These are phyloP conservation scores for Carnegiea gigantea DNA, from an alignment of 179 eudicot genomes.

Conservation along the genomic window DNA sequence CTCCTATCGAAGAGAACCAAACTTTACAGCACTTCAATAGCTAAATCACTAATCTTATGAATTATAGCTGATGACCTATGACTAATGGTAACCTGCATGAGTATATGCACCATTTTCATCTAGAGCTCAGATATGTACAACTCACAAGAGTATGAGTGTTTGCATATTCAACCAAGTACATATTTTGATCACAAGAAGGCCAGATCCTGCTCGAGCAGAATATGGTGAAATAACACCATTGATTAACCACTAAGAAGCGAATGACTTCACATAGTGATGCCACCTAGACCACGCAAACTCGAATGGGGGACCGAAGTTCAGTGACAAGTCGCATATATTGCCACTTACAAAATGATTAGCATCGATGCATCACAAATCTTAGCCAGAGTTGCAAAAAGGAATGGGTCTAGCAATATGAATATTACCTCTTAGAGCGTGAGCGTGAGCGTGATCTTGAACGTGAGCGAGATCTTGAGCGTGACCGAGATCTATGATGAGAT, in stretches of 20 bases:
- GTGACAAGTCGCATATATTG: too few relatives aligned
- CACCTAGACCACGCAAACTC: too few relatives aligned
- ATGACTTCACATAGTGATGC: neutral
- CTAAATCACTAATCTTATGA: too few relatives aligned
- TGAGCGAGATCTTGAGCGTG: constrained; percentile 69
- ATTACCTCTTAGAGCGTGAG: constrained; percentile 62
- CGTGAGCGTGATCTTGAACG: constrained; percentile 84
- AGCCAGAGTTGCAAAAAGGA: neutral
- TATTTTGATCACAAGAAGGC: neutral
- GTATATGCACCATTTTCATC: neutral
- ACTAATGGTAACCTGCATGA: too few relatives aligned
- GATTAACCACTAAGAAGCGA: neutral
- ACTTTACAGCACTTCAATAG: too few relatives aligned
- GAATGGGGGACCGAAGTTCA: too few relatives aligned
- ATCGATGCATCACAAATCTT: neutral
- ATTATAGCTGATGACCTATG: too few relatives aligned
- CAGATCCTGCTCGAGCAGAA: neutral
- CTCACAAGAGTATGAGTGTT: neutral
- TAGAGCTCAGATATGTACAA: neutral
- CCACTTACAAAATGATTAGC: neutral
- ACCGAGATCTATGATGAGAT: constrained; percentile 75
- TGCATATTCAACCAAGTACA: neutral
- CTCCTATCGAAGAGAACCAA: too few relatives aligned
- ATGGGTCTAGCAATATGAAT: neutral
- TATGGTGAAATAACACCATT: neutral